Evolutionary conservation across 2,329 filamentous ascomycete genomes (phyloP).

Genomic region (Onygenales sp.): DNA sequence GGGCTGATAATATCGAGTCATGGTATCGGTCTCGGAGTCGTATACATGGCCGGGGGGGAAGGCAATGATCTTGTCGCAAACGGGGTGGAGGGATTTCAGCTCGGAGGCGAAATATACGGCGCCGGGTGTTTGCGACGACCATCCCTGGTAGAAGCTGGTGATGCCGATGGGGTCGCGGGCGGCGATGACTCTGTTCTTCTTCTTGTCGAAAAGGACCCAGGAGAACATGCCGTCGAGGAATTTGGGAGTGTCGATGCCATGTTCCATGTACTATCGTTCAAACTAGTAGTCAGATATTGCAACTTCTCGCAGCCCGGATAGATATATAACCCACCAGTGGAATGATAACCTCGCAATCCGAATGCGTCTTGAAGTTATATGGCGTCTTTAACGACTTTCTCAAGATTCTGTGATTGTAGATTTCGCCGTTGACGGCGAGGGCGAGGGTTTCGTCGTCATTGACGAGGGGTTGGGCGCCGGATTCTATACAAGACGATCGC

Average conservation of each 20-base stretch:
- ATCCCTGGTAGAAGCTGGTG: constrained; percentile 94
- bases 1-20: constrained; percentile 83
- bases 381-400: constrained; percentile 74
- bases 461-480: constrained; percentile 88
- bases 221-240: constrained; percentile 99
- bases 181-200: constrained; percentile 81
- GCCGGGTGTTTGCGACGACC: constrained; percentile 70
- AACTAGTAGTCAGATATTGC: neutral
- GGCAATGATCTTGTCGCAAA: constrained; percentile 88
- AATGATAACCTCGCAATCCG: constrained; percentile 98
- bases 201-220: constrained; percentile 95
- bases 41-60: constrained; percentile 96
- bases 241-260: constrained; percentile 85
- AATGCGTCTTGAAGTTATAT: constrained; percentile 97
- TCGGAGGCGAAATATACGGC: constrained; percentile 95
- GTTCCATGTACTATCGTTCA: constrained; percentile 65
- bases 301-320: no score
- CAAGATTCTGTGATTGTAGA: constrained; percentile 97
- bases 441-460: constrained; percentile 82
- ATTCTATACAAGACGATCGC: constrained; percentile 48
- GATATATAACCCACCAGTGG: constrained; percentile 59
- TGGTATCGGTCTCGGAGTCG: constrained; percentile 80
- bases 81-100: constrained; percentile 82
- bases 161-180: constrained; percentile 95
- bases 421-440: constrained; percentile 97